Evolutionary conservation across 306 rosid species (phyloP).

Genomic region (Glycine tomentella): DNA sequence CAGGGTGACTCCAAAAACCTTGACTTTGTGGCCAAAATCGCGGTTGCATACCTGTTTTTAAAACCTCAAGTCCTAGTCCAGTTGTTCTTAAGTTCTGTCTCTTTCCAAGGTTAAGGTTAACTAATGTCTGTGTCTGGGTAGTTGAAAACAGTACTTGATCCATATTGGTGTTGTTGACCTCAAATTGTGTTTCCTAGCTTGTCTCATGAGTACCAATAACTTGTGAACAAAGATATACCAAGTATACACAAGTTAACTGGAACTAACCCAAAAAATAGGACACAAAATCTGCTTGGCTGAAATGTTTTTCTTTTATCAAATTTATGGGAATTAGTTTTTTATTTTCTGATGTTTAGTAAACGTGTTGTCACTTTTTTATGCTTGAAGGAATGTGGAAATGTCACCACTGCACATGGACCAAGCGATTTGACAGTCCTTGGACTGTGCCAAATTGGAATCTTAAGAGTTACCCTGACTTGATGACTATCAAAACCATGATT

Average conservation of each 20-base stretch:
- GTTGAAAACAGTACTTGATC: constrained; percentile 21
- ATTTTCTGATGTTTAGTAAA: constrained; percentile 34
- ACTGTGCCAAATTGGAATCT: constrained; percentile 38
- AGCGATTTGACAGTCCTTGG: constrained; percentile 51
- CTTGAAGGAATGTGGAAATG: constrained; percentile 68
- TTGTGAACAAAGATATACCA: constrained; percentile 25
- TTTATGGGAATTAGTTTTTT: constrained; percentile 31
- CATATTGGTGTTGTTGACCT: constrained; percentile 18
- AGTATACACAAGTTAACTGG: neutral
- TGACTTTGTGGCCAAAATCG: too few relatives aligned
- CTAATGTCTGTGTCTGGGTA: neutral
- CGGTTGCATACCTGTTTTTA: too few relatives aligned
- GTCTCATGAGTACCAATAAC: neutral
- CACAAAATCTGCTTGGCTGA: neutral
- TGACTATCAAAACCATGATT: constrained; percentile 48
- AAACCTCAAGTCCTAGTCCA: neutral
- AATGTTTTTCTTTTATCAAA: constrained; percentile 23
- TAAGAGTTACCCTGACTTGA: constrained; percentile 42
- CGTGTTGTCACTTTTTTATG: constrained; percentile 48
- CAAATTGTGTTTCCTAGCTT: constrained; percentile 18
- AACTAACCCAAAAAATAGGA: constrained; percentile 20
- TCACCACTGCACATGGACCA: constrained; percentile 63
- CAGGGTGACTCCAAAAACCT: too few relatives aligned
- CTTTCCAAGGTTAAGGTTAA: neutral
- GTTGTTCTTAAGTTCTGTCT: constrained; percentile 13